phyloP scores from a whole-genome alignment of 306 rosid genomes.

The Medicago truncatula region MtrunA17r5.0-ANR NC_053044.1:36000501-36001000 shows the following conservation, averaged over 20 bases:
- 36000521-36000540: slow-evolving; percentile 45
- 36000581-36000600: slow-evolving; percentile 17
- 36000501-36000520: slow-evolving; percentile 3
- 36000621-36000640: slow-evolving; percentile 31
- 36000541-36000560: slow-evolving; percentile 43
- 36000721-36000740: slow-evolving; percentile 7
- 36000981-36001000: too few relatives aligned
- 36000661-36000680: not conserved
- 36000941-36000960: too few relatives aligned
- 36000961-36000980: too few relatives aligned
- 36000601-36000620: slow-evolving; percentile 13
- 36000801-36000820: too few relatives aligned
- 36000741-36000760: not conserved
- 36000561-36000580: slow-evolving; percentile 38
- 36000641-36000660: not conserved
- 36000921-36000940: too few relatives aligned
- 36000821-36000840: too few relatives aligned
- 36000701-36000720: not conserved
- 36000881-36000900: too few relatives aligned
- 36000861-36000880: too few relatives aligned
- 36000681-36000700: not conserved
- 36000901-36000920: too few relatives aligned
- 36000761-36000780: not conserved
- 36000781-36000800: not conserved
- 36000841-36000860: too few relatives aligned